phyloP scores from a whole-genome alignment of 129 eudicot genomes.

The Pulicaria dysenterica region DNA sequence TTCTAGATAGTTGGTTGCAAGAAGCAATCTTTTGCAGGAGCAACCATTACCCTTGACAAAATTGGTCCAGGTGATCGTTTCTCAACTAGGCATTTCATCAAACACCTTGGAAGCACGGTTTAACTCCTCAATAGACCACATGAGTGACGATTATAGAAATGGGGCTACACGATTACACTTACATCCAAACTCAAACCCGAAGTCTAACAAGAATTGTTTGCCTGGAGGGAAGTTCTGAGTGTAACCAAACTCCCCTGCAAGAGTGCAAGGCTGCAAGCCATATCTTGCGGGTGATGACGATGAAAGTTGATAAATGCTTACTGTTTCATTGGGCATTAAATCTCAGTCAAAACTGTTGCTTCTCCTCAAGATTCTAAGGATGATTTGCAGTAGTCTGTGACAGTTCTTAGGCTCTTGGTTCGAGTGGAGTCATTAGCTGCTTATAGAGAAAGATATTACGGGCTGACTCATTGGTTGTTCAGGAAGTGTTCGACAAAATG shows the following conservation, averaged over 20 bases:
- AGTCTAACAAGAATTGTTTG: too few relatives aligned
- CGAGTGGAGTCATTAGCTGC: not conserved
- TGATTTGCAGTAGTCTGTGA: conserved; percentile 10
- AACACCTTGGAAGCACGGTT: not conserved
- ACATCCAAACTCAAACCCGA: too few relatives aligned
- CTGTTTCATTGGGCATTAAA: not conserved
- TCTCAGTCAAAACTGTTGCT: conserved; percentile 10
- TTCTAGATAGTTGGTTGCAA: conserved; percentile 6
- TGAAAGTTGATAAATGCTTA: not conserved
- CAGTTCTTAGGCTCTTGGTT: conserved; percentile 6
- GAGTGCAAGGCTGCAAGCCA: too few relatives aligned
- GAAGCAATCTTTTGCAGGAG: not conserved
- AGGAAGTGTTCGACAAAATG: too few relatives aligned
- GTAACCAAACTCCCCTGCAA: too few relatives aligned
- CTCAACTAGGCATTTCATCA: conserved; percentile 39
- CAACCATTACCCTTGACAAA: conserved; percentile 16
- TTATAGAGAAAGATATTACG: not conserved
- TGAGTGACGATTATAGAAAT: too few relatives aligned
- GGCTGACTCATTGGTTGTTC: conserved; percentile 17
- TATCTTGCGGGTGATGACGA: conserved; percentile 11
- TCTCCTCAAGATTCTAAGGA: not conserved
- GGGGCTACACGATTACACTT: too few relatives aligned
- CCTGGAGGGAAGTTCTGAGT: too few relatives aligned
- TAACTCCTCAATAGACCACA: not conserved
- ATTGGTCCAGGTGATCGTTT: conserved; percentile 23